Base-by-base conservation (phyloP, 805 yeast genomes). In the Candida ortonii region DNA sequence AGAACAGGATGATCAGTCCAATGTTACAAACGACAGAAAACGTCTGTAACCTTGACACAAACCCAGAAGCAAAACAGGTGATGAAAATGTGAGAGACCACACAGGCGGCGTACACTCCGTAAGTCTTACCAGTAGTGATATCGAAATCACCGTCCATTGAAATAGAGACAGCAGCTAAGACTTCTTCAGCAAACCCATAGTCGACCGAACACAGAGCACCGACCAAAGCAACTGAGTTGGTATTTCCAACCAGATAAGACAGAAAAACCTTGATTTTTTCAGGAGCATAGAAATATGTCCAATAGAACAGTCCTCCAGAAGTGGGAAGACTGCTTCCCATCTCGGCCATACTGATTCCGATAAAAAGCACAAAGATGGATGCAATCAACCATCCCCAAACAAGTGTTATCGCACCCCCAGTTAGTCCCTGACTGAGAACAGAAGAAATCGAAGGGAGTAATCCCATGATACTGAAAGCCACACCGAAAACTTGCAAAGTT, bases 381-480 rank as follows among this genome's bases (percentile, higher is more conserved):
- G 70, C 71, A 25, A 50, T 38, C 6, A 32, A 22, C 55, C 55
- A 68, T 18, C 70, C 69, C 83, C 83, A 78, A 4, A 78, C 70
- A 29, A 78, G 53, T 2, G 81, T 81, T 17, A 75, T 67, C 7
- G 75, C 66, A 8, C 84, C 84, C 10, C 76, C 66, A 8, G 71
- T 71, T 50, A 77, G 72, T 38, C 71, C 78, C 39, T 71, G 73
- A 30, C 65, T 64, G 41, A 78, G 62, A 12, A 77, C 66, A 9
- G 84, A 73, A 4, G 82, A 77, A 34, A 80, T 68, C 4, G 84
- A 78, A 8, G 83, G 80, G 50, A 81, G 68, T 34, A 79, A 65
- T 10, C 83, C 81, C 55, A 80, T 65, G 32, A 80, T 79, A 3
- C 80, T 70, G 52, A 78, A 79, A 2, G 82, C 74, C 25, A 80